Base-by-base conservation (phyloP, 2,329 filamentous ascomycete genomes). In the Chaetomium olivaceum region DNA sequence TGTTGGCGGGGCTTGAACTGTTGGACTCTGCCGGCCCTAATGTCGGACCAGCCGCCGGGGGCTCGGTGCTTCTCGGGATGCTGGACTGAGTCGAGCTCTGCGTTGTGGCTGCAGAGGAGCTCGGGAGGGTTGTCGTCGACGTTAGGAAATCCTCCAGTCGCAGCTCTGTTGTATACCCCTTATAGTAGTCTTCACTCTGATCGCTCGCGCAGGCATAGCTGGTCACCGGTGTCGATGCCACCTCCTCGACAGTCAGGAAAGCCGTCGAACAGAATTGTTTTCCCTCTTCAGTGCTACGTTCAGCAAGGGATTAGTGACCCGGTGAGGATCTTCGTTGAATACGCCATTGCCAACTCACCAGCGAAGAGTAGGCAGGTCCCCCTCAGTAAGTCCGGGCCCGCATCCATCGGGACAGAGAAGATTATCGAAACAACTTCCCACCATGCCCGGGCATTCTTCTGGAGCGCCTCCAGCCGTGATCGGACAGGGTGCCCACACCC, bases 401-500 rank as follows among this genome's bases (percentile, higher is more conserved):
- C 79, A 80, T 6, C 76, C 76, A 12, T 62, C 63, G 0, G 70
- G 72, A 39, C 79, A 81, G 1, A 64, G 39, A 29, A 71, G 62
- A 1, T 57, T 62, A 61, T 80, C 79, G 9, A 75, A 48, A 55
- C 79, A 81, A 12, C 69, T 72, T 1, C 74, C 78, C 0, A 75
- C 77, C 14, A 81, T 77, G 43, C 27, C 27, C 6, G 27, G 27
- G 27, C 79, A 81, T 62, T 80, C 77, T 0, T 68, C 72, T 2
- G 75, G n/a, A n/a, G n/a, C n/a, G n/a, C n/a, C n/a, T n/a, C n/a
- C n/a, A n/a, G 79, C 75, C 0, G 74, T 76, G 0, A 74, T 76
- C 0, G 77, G 76, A 57, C 78, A 80, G 70, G 80, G 77, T 0
- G 78, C 78, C 77, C 78, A 80, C 4, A 80, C 69, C 0, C 72